Base-by-base conservation (phyloP, 768 basidiomycete genomes). In the Mycena pura region DNA sequence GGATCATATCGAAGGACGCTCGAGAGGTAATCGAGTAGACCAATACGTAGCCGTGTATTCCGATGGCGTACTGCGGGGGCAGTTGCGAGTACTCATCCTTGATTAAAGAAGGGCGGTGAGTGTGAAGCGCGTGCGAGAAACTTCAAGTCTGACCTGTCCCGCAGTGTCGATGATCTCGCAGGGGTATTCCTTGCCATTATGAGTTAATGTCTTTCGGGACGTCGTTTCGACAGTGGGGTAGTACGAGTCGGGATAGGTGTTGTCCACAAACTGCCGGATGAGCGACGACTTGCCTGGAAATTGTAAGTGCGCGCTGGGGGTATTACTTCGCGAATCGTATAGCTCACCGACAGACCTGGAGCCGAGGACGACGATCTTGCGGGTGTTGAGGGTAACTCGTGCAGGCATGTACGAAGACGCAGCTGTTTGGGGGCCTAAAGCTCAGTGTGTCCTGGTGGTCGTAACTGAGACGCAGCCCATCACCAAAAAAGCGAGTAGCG, bases 91-190 rank as follows among this genome's bases (percentile, higher is more conserved):
- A 98, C 75, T 99, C 96, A 71, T 99, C 96, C 95, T 95, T 11
- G 71, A 25, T 22, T 6, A 40, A 54, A 60, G 25, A 27, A 28
- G 60, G 49, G 29, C 27, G 3, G 41, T 44, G 59, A 24, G 46
- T 60, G 63, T 13, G 32, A 57, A 27, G 6, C 44, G 57, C 29
- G 55, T 54, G 36, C n/a, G 53, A 32, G 43, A 28, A 28, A 41
- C 32, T 52, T 57, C 50, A 32, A 31, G 38, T 73, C 86, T 64
- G 60, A 93, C 95, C 87, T 98, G 96, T 27, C 96, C 96, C 49
- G 96, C 96, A 64, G 95, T 96, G 75, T 99, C 96, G 69, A 98
- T 93, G 78, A 99, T 96, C 77, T 96, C 95, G 77, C 95, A 96
- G 62, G 95, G 90, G 70, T 95, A 99, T 70, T 96, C 93, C 29